Evolutionary conservation across 345 rosid genomes (phyloP), one percentile per base, ranked within the genome.

Genomic region (Camelina hispida): DNA sequence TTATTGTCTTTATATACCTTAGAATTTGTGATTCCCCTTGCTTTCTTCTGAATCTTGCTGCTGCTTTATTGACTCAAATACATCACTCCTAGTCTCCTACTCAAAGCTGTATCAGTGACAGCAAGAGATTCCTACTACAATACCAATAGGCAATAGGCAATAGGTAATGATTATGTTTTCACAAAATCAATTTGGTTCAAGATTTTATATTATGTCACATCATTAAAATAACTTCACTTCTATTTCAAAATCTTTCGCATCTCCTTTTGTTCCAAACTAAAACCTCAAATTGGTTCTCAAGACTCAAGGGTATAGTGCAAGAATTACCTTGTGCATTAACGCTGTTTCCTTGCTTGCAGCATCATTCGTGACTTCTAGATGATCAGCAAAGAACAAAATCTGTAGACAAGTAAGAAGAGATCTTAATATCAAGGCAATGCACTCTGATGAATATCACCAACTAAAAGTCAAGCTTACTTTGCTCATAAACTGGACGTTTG

Each of bases 401-500:
- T 93, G 87, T 78, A 78, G 32, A 59, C 28, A 58, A 43, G 66
- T 64, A 62, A 9, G 12, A 34, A 34, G 20, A 46, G 9, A 71
- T 65, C 32, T 47, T 40, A 12, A 65, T 58, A 28, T 40, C 18
- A 38, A 48, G 54, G 44, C 32, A 64, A 43, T 42, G 40, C 46
- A 66, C 40, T 42, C 23, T 37, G 56, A 52, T n/a, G 56, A 53
- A 47, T 40, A 47, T 40, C 61, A 23, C 66, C 53, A 38, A 7
- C 37, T 37, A 47, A 37, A 28, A 22, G 48, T 28, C 10, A 58
- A 20, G 9, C 78, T 67, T 79, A 79, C 97, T 88, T 93, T 93
- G 80, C 84, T 87, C 50, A 86, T 88, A 55, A 91, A 82, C 51
- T 83, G 84, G 81, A 86, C 79, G 66, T 93, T 93, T 42, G 87